A percentile compares a stretch with the other conserved stretches of the same genome.
These are phyloP conservation scores for Xylogone sp. DNA, from an alignment of 2,329 filamentous ascomycete genomes.

Conservation along the genomic window DNA sequence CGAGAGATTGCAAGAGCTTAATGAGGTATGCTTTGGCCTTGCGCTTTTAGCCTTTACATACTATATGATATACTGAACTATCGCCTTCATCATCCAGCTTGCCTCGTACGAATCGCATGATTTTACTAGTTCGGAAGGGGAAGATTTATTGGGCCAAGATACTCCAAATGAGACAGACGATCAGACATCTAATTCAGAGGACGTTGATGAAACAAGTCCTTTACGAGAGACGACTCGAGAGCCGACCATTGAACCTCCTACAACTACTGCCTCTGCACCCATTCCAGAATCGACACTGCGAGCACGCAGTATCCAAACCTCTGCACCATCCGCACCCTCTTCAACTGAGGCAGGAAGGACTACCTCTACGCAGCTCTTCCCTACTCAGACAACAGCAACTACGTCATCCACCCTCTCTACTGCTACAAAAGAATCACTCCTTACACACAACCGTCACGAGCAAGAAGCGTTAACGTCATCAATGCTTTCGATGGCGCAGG, in stretches of 20 bases:
- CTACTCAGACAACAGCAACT: constrained; percentile 10
- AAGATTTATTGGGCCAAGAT: constrained; percentile 53
- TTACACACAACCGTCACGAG: constrained; percentile 74
- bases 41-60: constrained; percentile 1
- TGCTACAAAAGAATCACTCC: constrained; percentile 63
- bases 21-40: constrained; percentile 44
- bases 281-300: constrained; percentile 4
- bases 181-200: constrained; percentile 9
- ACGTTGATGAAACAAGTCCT: constrained; percentile 2
- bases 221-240: not conserved
- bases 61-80: constrained; percentile 21
- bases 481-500: constrained; percentile 74
- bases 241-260: not conserved
- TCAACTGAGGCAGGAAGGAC: constrained; percentile 2
- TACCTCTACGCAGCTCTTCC: constrained; percentile 12
- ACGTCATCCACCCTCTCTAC: constrained; percentile 28
- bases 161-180: constrained; percentile 40
- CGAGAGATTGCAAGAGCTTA: constrained; percentile 64
- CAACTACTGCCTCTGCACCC: constrained; percentile 6
- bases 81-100: constrained; percentile 20
- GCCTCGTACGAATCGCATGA: constrained; percentile 16
- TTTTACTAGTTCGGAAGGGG: constrained; percentile 42
- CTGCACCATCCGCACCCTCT: not conserved
- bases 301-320: constrained; percentile 3
- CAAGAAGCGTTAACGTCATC: constrained; percentile 80